phyloP scores from a whole-genome alignment of 2,329 filamentous ascomycete genomes.

The Aurifilum marmelostoma region DNA sequence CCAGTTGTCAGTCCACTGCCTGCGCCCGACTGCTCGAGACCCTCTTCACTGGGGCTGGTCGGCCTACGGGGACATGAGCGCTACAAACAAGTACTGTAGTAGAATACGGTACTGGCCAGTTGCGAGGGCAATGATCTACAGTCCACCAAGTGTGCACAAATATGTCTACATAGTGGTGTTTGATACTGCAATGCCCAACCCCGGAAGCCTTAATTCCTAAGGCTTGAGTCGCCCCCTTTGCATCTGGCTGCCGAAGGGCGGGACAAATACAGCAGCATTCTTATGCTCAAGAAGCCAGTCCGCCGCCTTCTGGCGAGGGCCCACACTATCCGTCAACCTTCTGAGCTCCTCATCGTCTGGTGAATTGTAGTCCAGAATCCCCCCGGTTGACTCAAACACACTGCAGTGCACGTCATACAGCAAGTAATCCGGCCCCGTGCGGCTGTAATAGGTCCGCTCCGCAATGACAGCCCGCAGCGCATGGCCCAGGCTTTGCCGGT shows the following conservation, averaged over 20 bases:
- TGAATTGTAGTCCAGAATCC: conserved; percentile 21
- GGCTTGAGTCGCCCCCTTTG: conserved; percentile 16
- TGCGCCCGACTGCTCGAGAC: too few relatives aligned
- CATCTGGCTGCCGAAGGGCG: conserved; percentile 1
- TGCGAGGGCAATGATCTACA: too few relatives aligned
- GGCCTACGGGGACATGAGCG: too few relatives aligned
- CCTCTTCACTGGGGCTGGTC: too few relatives aligned
- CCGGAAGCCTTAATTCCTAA: neutral
- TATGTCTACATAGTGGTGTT: neutral
- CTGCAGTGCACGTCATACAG: too few relatives aligned
- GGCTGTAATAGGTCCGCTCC: conserved; percentile 10
- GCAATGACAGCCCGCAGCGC: conserved; percentile 17
- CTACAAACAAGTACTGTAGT: too few relatives aligned
- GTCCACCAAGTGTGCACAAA: too few relatives aligned
- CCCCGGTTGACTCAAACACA: neutral
- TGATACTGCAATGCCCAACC: neutral
- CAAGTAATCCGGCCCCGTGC: neutral
- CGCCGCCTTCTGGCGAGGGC: conserved; percentile 3
- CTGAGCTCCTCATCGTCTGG: conserved; percentile 3
- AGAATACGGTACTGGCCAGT: neutral
- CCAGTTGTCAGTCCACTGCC: too few relatives aligned
- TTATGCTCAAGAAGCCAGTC: conserved; percentile 13
- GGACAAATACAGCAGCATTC: neutral
- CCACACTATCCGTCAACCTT: neutral
- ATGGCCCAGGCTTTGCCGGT: conserved; percentile 22